phyloP scores from a whole-genome alignment of 2,329 filamentous ascomycete species.

The Hirsutella rhossiliensis region DNA sequence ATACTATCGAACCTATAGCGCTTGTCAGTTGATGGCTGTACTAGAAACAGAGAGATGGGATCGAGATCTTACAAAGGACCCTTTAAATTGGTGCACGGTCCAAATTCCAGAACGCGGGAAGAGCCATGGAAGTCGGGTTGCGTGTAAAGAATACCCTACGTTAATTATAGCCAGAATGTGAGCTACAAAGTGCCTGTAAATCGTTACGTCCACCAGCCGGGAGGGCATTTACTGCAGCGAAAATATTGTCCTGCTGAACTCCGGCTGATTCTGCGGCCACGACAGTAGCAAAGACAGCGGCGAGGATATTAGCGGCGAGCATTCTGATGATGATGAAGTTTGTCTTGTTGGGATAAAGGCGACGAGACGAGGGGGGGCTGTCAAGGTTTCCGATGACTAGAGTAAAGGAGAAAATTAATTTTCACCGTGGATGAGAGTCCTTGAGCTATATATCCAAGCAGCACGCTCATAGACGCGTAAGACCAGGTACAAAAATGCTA shows the following conservation, averaged over 20 bases:
- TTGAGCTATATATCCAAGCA: too few species aligned
- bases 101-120: neutral
- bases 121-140: neutral
- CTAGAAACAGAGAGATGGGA: neutral
- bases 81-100: neutral
- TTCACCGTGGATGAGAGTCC: too few species aligned
- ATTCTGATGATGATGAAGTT: neutral
- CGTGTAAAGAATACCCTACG: neutral
- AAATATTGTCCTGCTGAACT: neutral
- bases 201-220: neutral
- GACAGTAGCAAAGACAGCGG: neutral
- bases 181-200: neutral
- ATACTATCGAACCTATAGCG: neutral
- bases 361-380: too few species aligned
- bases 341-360: neutral
- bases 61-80: neutral
- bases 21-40: neutral
- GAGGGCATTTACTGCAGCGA: neutral
- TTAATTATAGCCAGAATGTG: too few species aligned
- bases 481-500: neutral
- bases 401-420: neutral
- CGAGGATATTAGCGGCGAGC: neutral
- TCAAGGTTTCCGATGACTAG: neutral
- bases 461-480: neutral
- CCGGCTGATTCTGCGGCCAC: neutral